These are phyloP conservation scores for Eucalyptus polyanthemos DNA, from an alignment of 345 rosid species.

Conservation along the genomic window DNA sequence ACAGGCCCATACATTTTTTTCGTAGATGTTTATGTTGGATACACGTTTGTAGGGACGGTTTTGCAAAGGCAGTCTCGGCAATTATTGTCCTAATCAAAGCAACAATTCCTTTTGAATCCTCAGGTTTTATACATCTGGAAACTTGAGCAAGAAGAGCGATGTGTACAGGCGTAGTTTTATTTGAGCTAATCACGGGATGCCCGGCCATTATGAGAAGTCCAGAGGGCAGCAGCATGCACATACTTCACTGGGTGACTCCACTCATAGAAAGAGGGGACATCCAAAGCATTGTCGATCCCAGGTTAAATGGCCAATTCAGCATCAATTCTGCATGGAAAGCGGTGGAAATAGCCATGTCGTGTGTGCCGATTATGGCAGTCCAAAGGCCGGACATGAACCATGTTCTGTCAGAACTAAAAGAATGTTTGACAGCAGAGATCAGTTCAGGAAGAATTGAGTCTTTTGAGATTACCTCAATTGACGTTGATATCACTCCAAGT, in stretches of 20 bases:
- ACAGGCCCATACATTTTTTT: background rate
- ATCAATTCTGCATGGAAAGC: conserved; percentile 28
- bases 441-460: background rate
- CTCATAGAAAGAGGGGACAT: conserved; percentile 16
- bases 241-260: conserved; percentile 20
- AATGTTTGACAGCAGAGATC: conserved; percentile 5
- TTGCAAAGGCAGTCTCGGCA: background rate
- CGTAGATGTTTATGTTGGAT: background rate
- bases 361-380: conserved; percentile 10
- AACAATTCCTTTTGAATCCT: background rate
- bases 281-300: conserved; percentile 19
- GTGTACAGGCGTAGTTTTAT: conserved; percentile 38
- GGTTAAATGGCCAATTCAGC: conserved; percentile 11
- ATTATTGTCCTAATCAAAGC: background rate
- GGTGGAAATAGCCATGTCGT: conserved; percentile 23
- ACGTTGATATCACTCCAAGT: background rate
- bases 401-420: conserved; percentile 23
- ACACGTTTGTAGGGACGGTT: background rate
- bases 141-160: conserved; percentile 29
- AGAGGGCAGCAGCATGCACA: conserved; percentile 3
- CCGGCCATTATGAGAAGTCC: conserved; percentile 15
- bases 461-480: background rate
- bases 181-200: conserved; percentile 38
- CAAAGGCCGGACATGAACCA: conserved; percentile 24
- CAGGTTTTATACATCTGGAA: background rate